phyloP scores from a whole-genome alignment of 768 basidiomycete genomes.

The Suillus clintonianus region DNA sequence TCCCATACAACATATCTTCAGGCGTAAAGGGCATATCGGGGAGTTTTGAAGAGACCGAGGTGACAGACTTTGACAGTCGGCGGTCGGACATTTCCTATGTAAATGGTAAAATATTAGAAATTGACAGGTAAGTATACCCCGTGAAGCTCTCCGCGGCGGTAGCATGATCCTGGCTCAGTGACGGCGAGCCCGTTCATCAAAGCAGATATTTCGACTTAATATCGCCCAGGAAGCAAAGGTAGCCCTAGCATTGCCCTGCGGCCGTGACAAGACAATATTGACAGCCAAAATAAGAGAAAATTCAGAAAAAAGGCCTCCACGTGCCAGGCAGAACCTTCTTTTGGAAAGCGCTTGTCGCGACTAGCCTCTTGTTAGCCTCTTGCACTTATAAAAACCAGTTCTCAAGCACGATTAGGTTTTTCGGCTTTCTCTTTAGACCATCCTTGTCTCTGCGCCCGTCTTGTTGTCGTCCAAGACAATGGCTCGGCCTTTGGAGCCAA shows the following conservation, averaged over 20 bases:
- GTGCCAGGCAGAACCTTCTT: slow-evolving; percentile 14
- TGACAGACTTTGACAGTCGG: slow-evolving; percentile 2
- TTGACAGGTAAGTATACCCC: too few relatives aligned
- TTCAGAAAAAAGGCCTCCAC: neutral
- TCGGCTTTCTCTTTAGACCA: slow-evolving; percentile 7
- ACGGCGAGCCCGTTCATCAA: neutral
- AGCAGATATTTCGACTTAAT: neutral
- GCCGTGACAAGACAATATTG: neutral
- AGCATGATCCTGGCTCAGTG: neutral
- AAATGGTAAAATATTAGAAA: neutral
- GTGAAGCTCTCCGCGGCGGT: neutral
- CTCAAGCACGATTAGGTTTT: slow-evolving; percentile 19
- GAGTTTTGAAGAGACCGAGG: neutral
- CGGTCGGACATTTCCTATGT: neutral
- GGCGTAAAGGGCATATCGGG: neutral
- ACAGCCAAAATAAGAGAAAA: neutral
- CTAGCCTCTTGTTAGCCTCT: slow-evolving; percentile 15
- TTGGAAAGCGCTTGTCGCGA: slow-evolving; percentile 26
- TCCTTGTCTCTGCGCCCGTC: neutral
- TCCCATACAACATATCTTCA: neutral
- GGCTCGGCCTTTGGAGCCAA: slow-evolving; percentile 34
- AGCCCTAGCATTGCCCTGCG: too few relatives aligned
- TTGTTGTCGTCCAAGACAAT: slow-evolving; percentile 14
- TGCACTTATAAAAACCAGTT: slow-evolving; percentile 13
- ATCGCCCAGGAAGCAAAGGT: neutral